Conservation (phyloP, 768 basidiomycete genomes). For the Suillus alpinus region DNA sequence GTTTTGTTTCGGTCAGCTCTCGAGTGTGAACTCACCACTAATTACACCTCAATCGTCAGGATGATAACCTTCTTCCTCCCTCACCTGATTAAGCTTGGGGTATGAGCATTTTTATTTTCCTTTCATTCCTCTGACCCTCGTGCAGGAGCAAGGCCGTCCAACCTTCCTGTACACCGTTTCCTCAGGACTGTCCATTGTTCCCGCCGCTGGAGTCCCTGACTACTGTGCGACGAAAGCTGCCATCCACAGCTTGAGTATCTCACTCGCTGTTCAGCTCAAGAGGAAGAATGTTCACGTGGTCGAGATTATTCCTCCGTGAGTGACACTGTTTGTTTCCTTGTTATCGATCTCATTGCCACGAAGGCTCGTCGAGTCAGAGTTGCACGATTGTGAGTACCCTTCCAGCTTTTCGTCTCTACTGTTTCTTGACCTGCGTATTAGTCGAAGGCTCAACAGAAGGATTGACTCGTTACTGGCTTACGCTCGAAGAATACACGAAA, state of each 20-base stretch:
- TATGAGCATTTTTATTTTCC: slow-evolving; percentile 24
- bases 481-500: slow-evolving; percentile 45
- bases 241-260: slow-evolving; percentile 48
- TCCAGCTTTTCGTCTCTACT: not conserved
- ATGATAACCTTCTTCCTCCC: slow-evolving; percentile 49
- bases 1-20: not conserved
- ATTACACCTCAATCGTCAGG: slow-evolving; percentile 51
- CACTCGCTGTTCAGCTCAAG: slow-evolving; percentile 44
- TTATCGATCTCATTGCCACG: not conserved
- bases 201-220: slow-evolving; percentile 40
- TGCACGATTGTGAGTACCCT: slow-evolving; percentile 52
- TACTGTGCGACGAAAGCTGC: slow-evolving; percentile 62
- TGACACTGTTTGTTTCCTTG: slow-evolving; percentile 8
- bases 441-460: slow-evolving; percentile 49
- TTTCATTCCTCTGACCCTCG: slow-evolving; percentile 1
- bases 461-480: slow-evolving; percentile 56
- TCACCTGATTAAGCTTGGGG: slow-evolving; percentile 52
- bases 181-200: slow-evolving; percentile 47
- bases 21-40: slow-evolving; percentile 47
- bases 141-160: slow-evolving; percentile 39
- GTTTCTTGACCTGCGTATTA: slow-evolving; percentile 48
- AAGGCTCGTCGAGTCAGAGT: slow-evolving; percentile 59
- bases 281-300: slow-evolving; percentile 51
- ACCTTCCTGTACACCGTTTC: slow-evolving; percentile 51
- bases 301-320: slow-evolving; percentile 60